Evolutionary conservation across 441 rosid genomes (phyloP).

Genomic region (Euphorbia celastroides): DNA sequence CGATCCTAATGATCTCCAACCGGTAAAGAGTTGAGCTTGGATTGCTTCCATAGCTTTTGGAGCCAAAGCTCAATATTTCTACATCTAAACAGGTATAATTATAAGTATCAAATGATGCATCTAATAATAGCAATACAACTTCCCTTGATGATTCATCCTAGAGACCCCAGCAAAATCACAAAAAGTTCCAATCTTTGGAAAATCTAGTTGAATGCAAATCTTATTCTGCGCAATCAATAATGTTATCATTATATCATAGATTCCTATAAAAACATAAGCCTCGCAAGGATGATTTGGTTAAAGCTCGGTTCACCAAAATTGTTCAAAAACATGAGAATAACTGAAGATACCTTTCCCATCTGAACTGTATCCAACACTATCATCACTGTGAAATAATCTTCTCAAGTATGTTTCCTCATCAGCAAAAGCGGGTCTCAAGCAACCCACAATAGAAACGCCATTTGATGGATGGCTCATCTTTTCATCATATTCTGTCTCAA

Average conservation of each 20-base stretch:
- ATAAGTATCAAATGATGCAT: not conserved
- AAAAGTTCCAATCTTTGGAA: too few species aligned
- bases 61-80: conserved; percentile 37
- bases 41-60: conserved; percentile 39
- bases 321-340: conserved; percentile 1
- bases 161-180: too few species aligned
- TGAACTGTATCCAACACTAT: conserved; percentile 47
- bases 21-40: conserved; percentile 53
- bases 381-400: conserved; percentile 51
- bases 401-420: conserved; percentile 74
- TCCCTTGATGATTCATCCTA: too few species aligned
- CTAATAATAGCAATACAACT: not conserved
- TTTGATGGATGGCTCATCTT: conserved; percentile 78
- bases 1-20: conserved; percentile 72
- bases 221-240: too few species aligned
- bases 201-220: too few species aligned
- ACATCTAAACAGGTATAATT: conserved; percentile 38
- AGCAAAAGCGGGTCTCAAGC: conserved; percentile 69
- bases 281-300: too few species aligned
- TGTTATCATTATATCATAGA: too few species aligned
- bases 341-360: conserved; percentile 50
- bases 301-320: conserved; percentile 3
- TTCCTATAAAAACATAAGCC: too few species aligned
- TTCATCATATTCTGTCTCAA: conserved; percentile 41
- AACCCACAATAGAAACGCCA: conserved; percentile 75